Conservation (phyloP, 495 filamentous ascomycete genomes). For the Tuber aestivum region DNA sequence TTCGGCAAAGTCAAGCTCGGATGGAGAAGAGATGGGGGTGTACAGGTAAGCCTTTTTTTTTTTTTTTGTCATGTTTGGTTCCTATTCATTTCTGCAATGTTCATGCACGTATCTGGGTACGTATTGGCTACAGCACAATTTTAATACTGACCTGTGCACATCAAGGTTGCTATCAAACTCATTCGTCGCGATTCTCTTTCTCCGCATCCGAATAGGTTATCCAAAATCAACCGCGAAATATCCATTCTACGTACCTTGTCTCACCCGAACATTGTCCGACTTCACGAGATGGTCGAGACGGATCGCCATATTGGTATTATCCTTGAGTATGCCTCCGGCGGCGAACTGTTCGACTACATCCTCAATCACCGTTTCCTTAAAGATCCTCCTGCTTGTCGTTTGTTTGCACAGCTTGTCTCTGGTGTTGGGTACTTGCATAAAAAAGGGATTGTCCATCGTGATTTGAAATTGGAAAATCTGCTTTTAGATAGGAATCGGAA, state of each 20-base stretch:
- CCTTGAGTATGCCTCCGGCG: conserved; percentile 94
- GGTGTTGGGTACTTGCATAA: conserved; percentile 98
- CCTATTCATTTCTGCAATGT: not conserved
- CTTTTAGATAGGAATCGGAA: conserved; percentile 93
- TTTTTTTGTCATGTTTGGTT: not conserved
- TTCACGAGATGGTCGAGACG: conserved; percentile 98
- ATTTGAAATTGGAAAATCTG: conserved; percentile 95
- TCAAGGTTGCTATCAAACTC: conserved; percentile 93
- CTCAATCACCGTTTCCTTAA: conserved; percentile 93
- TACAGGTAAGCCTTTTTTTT: conserved; percentile 52
- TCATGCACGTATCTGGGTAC: not conserved
- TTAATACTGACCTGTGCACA: conserved; percentile 14
- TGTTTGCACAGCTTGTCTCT: conserved; percentile 94
- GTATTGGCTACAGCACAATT: not conserved
- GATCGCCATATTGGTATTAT: conserved; percentile 96
- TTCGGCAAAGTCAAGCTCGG: conserved; percentile 99
- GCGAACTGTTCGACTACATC: conserved; percentile 97
- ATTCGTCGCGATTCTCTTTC: conserved; percentile 86
- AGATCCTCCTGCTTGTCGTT: conserved; percentile 76
- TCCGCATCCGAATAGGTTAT: conserved; percentile 75
- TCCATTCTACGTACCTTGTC: conserved; percentile 76
- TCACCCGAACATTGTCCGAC: conserved; percentile 92
- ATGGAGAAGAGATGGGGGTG: conserved; percentile 94
- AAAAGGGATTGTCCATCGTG: conserved; percentile 96
- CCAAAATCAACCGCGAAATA: conserved; percentile 97